Conservation (phyloP, 805 yeast genomes). For the Lipomyces starkeyi region DNA sequence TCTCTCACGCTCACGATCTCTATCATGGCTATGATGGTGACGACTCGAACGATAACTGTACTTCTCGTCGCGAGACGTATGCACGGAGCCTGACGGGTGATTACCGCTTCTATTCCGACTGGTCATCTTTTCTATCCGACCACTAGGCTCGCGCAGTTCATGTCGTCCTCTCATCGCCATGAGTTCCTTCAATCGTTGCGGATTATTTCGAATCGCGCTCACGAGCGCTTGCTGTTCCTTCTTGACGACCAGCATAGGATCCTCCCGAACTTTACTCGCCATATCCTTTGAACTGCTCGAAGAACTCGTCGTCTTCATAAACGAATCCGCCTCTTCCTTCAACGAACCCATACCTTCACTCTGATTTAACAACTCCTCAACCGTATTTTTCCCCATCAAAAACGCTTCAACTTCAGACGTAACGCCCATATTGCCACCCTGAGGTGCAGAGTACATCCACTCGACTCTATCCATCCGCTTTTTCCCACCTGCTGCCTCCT, state of each 20-base stretch:
- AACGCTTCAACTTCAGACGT: slow-evolving; percentile 56
- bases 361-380: slow-evolving; percentile 50
- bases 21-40: slow-evolving; percentile 11
- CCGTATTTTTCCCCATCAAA: slow-evolving; percentile 58
- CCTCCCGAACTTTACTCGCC: slow-evolving; percentile 48
- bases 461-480: slow-evolving; percentile 58
- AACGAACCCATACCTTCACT: slow-evolving; percentile 30
- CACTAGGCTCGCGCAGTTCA: not conserved
- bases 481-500: slow-evolving; percentile 50
- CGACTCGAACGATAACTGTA: slow-evolving; percentile 12
- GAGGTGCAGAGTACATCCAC: slow-evolving; percentile 84
- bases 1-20: slow-evolving; percentile 15
- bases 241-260: slow-evolving; percentile 58
- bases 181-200: slow-evolving; percentile 28
- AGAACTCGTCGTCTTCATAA: slow-evolving; percentile 22
- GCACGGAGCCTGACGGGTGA: not conserved
- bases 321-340: slow-evolving; percentile 25
- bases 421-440: slow-evolving; percentile 39
- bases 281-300: slow-evolving; percentile 36
- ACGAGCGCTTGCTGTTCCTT: slow-evolving; percentile 43
- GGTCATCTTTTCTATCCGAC: slow-evolving; percentile 7
- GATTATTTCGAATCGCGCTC: slow-evolving; percentile 32
- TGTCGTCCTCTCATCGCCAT: not conserved
- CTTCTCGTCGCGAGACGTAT: slow-evolving; percentile 1
- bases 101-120: slow-evolving; percentile 4